Conservation (phyloP, 129 eudicot genomes). For the Gnaphalium uliginosum region DNA sequence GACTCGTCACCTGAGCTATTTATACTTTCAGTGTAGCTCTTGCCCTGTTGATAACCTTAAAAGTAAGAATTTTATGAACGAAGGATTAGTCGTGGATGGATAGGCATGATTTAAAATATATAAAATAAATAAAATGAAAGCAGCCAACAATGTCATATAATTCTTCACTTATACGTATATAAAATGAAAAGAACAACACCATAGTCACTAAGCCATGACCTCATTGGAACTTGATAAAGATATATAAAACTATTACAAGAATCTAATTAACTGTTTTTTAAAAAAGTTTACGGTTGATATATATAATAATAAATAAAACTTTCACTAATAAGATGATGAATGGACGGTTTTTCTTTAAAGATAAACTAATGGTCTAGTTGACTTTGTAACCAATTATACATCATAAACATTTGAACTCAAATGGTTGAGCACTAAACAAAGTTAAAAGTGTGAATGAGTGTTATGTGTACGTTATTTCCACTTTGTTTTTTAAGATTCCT, state of each 20-base stretch:
- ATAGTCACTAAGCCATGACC: conserved; percentile 19
- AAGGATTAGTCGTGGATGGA: not conserved
- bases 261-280: not conserved
- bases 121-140: not conserved
- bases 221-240: conserved; percentile 2
- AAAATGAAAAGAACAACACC: not conserved
- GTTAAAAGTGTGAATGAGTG: conserved; percentile 26
- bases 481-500: conserved; percentile 24
- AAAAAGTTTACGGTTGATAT: conserved; percentile 13
- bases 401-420: conserved; percentile 19
- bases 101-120: not conserved
- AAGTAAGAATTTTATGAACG: not conserved
- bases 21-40: too few relatives aligned
- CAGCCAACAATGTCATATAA: not conserved
- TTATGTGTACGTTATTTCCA: conserved; percentile 36
- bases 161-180: not conserved
- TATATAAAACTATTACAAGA: conserved; percentile 12
- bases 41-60: too few relatives aligned
- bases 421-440: conserved; percentile 28
- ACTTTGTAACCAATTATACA: conserved; percentile 24
- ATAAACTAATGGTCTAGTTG: conserved; percentile 14
- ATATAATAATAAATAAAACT: not conserved
- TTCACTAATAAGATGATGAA: conserved; percentile 6
- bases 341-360: conserved; percentile 6
- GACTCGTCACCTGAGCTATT: too few relatives aligned